A percentile compares a stretch with the other conserved stretches of the same genome.
These are phyloP conservation scores for Mortierella sp. DNA, from an alignment of 371 early-diverging fungal genomes.

Conservation along the genomic window DNA sequence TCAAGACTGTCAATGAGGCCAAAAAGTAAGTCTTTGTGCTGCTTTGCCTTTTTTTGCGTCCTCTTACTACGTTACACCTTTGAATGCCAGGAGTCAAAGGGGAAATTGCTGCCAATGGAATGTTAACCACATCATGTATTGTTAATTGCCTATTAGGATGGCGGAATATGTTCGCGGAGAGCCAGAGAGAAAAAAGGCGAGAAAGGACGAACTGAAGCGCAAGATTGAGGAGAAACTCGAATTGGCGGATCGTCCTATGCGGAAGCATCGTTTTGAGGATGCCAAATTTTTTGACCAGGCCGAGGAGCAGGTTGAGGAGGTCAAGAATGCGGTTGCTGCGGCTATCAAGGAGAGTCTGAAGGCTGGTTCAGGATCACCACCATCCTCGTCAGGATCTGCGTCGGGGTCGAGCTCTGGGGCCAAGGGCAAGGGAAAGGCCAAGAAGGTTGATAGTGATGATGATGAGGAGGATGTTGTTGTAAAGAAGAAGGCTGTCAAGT, in stretches of 20 bases:
- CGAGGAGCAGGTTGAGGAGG: constrained; percentile 80
- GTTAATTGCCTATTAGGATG: constrained; percentile 64
- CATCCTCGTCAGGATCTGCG: constrained; percentile 19
- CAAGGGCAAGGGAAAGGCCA: constrained; percentile 61
- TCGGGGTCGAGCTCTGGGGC: constrained; percentile 45
- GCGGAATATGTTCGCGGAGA: constrained; percentile 83
- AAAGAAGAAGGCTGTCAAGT: constrained; percentile 38
- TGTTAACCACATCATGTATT: not conserved
- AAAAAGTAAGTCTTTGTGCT: constrained; percentile 71
- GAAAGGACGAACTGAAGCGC: constrained; percentile 75
- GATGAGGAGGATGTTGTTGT: constrained; percentile 21
- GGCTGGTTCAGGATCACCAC: constrained; percentile 26
- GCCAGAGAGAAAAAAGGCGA: constrained; percentile 78
- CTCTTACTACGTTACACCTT: not conserved
- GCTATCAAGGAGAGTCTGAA: constrained; percentile 59
- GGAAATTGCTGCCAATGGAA: no score
- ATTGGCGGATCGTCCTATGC: constrained; percentile 67
- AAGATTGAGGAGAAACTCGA: constrained; percentile 89
- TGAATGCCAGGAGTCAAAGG: no score
- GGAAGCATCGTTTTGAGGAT: constrained; percentile 89
- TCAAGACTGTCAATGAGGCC: constrained; percentile 92
- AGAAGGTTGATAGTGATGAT: not conserved
- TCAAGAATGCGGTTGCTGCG: constrained; percentile 76
- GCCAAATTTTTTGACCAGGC: constrained; percentile 78
- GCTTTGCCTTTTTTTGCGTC: not conserved